A percentile compares a stretch with the other conserved stretches of the same genome.
phyloP scores from a whole-genome alignment of 2,329 filamentous ascomycete genomes.

The Fusarium burgessii region DNA sequence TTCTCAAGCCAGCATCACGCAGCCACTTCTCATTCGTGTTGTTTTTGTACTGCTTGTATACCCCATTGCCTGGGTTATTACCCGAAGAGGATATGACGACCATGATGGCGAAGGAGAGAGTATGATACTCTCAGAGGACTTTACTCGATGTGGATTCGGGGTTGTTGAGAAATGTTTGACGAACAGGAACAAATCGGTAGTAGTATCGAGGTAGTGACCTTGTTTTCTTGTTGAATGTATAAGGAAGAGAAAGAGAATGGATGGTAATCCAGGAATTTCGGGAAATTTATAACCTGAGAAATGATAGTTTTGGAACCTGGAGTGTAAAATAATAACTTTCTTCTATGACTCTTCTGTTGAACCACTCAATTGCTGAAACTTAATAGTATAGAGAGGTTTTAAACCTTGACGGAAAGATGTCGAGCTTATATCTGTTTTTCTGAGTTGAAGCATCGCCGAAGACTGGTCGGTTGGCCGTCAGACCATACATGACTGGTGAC shows the following conservation, averaged over 20 bases:
- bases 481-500: constrained; percentile 5
- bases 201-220: too few relatives aligned
- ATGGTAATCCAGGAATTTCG: too few relatives aligned
- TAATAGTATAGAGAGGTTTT: background rate
- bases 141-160: background rate
- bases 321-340: background rate
- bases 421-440: constrained; percentile 17
- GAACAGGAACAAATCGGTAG: too few relatives aligned
- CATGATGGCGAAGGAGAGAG: constrained; percentile 2
- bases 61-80: constrained; percentile 8
- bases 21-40: constrained; percentile 30
- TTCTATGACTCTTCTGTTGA: background rate
- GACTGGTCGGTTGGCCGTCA: background rate
- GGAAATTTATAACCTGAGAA: too few relatives aligned
- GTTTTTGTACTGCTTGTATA: constrained; percentile 21
- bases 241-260: background rate
- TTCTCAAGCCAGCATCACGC: constrained; percentile 18
- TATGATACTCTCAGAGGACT: background rate
- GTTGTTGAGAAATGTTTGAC: too few relatives aligned
- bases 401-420: background rate
- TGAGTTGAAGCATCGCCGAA: background rate
- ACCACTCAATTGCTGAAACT: background rate
- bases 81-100: background rate
- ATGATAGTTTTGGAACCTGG: background rate
- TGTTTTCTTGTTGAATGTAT: background rate